Evolutionary conservation across 2,329 filamentous ascomycete genomes (phyloP).

Genomic region (Epichloe gansuensis): DNA sequence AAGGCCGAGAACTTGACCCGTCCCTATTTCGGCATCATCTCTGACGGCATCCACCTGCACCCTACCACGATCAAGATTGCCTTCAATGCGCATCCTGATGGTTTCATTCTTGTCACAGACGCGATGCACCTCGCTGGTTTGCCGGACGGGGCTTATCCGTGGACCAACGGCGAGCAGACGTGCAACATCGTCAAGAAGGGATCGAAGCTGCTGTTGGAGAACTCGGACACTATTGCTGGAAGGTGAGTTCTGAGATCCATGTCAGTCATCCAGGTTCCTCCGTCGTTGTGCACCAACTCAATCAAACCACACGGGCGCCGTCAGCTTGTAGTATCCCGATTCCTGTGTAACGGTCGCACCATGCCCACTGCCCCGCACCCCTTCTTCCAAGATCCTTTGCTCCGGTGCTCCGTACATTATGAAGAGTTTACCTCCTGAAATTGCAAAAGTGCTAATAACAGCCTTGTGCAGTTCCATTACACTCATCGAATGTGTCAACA

Average conservation of each 20-base stretch:
- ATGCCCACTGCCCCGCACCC: neutral
- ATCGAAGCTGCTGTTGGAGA: slow-evolving; percentile 60
- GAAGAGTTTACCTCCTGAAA: too few relatives aligned
- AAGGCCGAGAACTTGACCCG: slow-evolving; percentile 43
- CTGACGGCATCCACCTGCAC: slow-evolving; percentile 83
- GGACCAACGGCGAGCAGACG: slow-evolving; percentile 59
- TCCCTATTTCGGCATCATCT: slow-evolving; percentile 81
- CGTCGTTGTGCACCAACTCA: neutral
- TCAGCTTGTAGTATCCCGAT: neutral
- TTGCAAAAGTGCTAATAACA: slow-evolving; percentile 3
- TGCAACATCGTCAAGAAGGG: slow-evolving; percentile 59
- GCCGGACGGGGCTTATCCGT: slow-evolving; percentile 72
- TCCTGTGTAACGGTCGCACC: neutral
- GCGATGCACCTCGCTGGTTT: slow-evolving; percentile 81
- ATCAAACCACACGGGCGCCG: neutral
- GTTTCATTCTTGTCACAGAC: slow-evolving; percentile 82
- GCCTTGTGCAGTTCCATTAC: slow-evolving; percentile 45
- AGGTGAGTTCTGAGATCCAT: slow-evolving; percentile 43
- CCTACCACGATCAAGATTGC: slow-evolving; percentile 83
- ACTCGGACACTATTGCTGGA: slow-evolving; percentile 67
- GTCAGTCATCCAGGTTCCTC: neutral
- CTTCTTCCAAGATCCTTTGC: neutral
- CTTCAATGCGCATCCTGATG: slow-evolving; percentile 72
- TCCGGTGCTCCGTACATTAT: too few relatives aligned
- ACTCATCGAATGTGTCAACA: slow-evolving; percentile 71